A percentile compares a stretch with the other conserved stretches of the same genome.
phyloP scores from a whole-genome alignment of 768 basidiomycete species.

The Calocybe cyanea region DNA sequence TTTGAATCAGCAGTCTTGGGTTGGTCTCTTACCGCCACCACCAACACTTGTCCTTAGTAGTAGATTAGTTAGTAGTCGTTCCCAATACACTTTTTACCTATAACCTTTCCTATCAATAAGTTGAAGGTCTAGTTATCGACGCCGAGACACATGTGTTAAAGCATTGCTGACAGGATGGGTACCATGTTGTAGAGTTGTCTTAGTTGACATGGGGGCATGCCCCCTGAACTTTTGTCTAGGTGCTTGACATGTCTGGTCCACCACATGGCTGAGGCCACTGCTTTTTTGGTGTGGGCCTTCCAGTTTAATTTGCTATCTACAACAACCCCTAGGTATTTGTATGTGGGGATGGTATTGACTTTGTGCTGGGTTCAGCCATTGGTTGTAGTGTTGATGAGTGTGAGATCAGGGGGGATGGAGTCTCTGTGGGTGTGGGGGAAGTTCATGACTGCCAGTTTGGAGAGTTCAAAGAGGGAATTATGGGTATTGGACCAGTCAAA shows the following conservation, averaged over 20 bases:
- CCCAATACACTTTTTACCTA: too few species aligned
- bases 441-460: constrained; percentile 1
- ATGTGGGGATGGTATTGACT: neutral
- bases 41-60: too few species aligned
- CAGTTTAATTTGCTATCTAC: constrained; percentile 7
- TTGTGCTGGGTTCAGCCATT: neutral
- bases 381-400: neutral
- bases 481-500: constrained; percentile 23
- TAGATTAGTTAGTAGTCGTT: too few species aligned
- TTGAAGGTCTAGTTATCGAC: too few species aligned
- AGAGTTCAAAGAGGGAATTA: constrained; percentile 26
- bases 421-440: neutral
- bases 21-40: too few species aligned
- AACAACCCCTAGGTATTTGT: neutral
- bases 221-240: neutral
- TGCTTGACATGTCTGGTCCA: neutral
- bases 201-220: neutral
- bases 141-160: too few species aligned
- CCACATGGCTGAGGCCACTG: constrained; percentile 2
- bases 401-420: neutral
- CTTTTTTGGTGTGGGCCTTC: constrained; percentile 13
- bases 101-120: too few species aligned
- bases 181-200: constrained; percentile 10
- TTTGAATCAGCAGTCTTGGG: too few species aligned
- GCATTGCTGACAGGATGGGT: too few species aligned